A percentile compares a stretch with the other conserved stretches of the same genome.
phyloP scores from a whole-genome alignment of 352 stramenopile genomes.

The Phytophthora crassamura region DNA sequence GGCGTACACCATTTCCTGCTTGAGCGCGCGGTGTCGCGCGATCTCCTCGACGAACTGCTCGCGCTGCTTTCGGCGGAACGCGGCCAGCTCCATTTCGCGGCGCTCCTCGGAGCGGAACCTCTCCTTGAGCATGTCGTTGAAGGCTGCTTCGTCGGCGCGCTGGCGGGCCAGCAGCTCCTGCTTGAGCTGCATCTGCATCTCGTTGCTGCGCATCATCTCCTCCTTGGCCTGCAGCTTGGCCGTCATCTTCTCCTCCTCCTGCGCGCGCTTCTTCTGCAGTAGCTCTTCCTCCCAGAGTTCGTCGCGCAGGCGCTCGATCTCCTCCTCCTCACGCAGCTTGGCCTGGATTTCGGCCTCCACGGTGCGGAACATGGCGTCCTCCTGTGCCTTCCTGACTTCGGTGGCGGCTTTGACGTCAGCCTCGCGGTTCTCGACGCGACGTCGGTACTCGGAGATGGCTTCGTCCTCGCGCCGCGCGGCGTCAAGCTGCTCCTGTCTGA shows the following conservation, averaged over 20 bases:
- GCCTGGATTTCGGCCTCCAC: constrained; percentile 89
- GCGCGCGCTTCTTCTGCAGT: constrained; percentile 69
- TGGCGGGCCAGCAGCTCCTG: constrained; percentile 62
- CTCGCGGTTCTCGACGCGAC: constrained; percentile 55
- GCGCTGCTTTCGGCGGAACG: constrained; percentile 64
- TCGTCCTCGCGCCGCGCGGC: constrained; percentile 49
- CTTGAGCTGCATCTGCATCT: constrained; percentile 65
- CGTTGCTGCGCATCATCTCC: constrained; percentile 89
- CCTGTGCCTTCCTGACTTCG: constrained; percentile 69
- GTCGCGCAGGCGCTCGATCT: constrained; percentile 88
- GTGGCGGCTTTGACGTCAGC: constrained; percentile 63
- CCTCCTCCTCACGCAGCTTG: constrained; percentile 84
- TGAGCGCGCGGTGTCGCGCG: constrained; percentile 57
- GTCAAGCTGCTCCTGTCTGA: constrained; percentile 34
- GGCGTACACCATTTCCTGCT: constrained; percentile 77
- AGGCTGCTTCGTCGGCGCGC: constrained; percentile 69
- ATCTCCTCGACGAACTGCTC: constrained; percentile 77
- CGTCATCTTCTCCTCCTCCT: constrained; percentile 74
- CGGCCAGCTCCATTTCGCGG: constrained; percentile 69
- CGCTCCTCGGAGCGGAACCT: constrained; percentile 72
- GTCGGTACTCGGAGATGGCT: constrained; percentile 58
- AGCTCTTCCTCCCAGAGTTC: constrained; percentile 94
- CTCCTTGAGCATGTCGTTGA: constrained; percentile 69
- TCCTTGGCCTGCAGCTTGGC: constrained; percentile 82
- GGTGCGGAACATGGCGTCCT: constrained; percentile 73